Evolutionary conservation across 768 basidiomycete species (phyloP).

Genomic region (Saitozyma sp.): DNA sequence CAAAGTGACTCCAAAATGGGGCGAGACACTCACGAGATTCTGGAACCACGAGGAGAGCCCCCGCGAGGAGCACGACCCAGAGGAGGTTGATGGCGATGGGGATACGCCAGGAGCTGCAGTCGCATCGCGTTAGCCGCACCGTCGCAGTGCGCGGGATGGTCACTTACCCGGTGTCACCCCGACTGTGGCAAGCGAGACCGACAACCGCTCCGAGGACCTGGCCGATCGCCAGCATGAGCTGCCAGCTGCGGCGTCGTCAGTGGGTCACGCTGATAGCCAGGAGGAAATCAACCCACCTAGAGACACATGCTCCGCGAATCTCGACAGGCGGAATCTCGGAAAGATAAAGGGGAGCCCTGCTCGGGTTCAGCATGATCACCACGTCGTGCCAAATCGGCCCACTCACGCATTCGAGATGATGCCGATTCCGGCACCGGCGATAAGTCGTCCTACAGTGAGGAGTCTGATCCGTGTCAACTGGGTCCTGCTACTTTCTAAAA

Average conservation of each 20-base stretch:
- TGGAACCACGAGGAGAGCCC: slow-evolving; percentile 42
- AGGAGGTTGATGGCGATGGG: slow-evolving; percentile 50
- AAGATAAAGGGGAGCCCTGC: slow-evolving; percentile 49
- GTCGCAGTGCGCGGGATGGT: background rate
- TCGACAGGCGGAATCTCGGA: slow-evolving; percentile 50
- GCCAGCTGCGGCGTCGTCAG: slow-evolving; percentile 40
- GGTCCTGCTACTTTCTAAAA: background rate
- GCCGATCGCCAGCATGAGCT: slow-evolving; percentile 51
- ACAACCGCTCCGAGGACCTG: slow-evolving; percentile 52
- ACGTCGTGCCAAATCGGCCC: background rate
- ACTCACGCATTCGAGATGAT: slow-evolving; percentile 40
- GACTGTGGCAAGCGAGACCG: slow-evolving; percentile 45
- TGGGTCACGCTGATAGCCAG: background rate
- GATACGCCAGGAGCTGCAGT: slow-evolving; percentile 36
- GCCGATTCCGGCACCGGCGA: slow-evolving; percentile 50
- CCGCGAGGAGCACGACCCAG: slow-evolving; percentile 39
- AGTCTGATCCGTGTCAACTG: slow-evolving; percentile 19
- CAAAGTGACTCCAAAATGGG: background rate
- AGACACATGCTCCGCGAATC: slow-evolving; percentile 50
- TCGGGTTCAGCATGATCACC: background rate
- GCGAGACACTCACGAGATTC: slow-evolving; percentile 34
- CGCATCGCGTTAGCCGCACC: background rate
- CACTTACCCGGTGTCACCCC: slow-evolving; percentile 24
- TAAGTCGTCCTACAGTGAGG: slow-evolving; percentile 48
- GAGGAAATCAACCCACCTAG: slow-evolving; percentile 12